Evolutionary conservation across 2,329 filamentous ascomycete genomes (phyloP).

Genomic region (Trichoderma harzianum): DNA sequence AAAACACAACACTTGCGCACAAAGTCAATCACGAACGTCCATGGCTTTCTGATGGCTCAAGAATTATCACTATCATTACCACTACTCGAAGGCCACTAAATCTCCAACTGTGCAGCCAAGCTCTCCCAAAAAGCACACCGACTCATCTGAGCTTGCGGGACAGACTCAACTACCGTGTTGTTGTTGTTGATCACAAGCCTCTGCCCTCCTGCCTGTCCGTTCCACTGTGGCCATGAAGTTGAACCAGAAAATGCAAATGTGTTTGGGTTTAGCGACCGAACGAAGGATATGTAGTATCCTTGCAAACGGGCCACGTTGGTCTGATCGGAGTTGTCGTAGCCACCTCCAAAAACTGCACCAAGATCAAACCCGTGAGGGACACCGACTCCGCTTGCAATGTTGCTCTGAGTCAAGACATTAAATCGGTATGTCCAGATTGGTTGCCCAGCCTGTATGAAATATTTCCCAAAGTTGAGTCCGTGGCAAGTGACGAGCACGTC

Average conservation of each 20-base stretch:
- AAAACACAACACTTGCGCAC: not conserved
- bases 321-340: constrained; percentile 21
- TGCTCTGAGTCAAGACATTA: constrained; percentile 22
- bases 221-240: constrained; percentile 15
- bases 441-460: constrained; percentile 2
- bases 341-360: constrained; percentile 59
- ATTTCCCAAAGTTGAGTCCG: constrained; percentile 17
- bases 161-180: constrained; percentile 11
- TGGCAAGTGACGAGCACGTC: constrained; percentile 11
- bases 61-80: not conserved
- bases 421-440: constrained; percentile 15
- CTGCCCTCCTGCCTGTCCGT: constrained; percentile 7
- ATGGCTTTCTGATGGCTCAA: not conserved
- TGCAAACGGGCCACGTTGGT: constrained; percentile 58
- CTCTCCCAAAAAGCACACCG: constrained; percentile 15
- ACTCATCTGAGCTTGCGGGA: constrained; percentile 13
- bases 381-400: constrained; percentile 53
- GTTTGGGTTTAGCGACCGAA: constrained; percentile 63
- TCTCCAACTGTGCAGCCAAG: constrained; percentile 1
- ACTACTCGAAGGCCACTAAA: not conserved
- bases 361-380: constrained; percentile 63
- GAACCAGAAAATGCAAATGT: constrained; percentile 35
- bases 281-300: constrained; percentile 67
- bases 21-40: too few relatives aligned
- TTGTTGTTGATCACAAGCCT: constrained; percentile 15